Conservation (phyloP, 176 grass and related monocot genomes). For the Secale cereale region DNA sequence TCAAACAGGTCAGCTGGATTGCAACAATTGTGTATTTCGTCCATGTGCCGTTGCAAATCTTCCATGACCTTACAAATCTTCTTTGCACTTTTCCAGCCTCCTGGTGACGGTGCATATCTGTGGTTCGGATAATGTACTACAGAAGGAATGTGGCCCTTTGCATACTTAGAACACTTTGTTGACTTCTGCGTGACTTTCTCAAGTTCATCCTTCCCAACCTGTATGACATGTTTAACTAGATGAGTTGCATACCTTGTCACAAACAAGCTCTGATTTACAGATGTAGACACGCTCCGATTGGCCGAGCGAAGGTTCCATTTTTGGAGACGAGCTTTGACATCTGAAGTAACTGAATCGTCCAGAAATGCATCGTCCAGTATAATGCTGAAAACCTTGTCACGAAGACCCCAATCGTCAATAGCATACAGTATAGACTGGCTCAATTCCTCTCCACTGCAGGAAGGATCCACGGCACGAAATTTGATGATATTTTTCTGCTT, state of each 20-base stretch:
- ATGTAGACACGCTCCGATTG: conserved; percentile 11
- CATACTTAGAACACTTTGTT: conserved; percentile 1
- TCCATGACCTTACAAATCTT: not conserved
- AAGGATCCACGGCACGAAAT: not conserved
- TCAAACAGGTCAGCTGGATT: conserved; percentile 3
- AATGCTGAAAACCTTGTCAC: conserved; percentile 33
- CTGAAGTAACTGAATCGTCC: conserved; percentile 26
- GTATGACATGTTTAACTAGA: not conserved
- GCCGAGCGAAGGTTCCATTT: conserved; percentile 2
- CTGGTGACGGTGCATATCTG: not conserved
- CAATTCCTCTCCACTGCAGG: conserved; percentile 16
- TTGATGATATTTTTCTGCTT: conserved; percentile 12
- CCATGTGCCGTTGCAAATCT: not conserved
- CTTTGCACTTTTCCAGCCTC: not conserved
- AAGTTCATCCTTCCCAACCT: conserved; percentile 8
- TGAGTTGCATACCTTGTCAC: not conserved
- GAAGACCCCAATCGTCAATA: conserved; percentile 25
- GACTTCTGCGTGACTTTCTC: not conserved
- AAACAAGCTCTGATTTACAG: not conserved
- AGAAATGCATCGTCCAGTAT: conserved; percentile 24
- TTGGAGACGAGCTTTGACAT: not conserved
- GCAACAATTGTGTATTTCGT: not conserved
- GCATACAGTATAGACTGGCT: conserved; percentile 6
- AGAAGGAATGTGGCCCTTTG: not conserved
- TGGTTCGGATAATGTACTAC: conserved; percentile 11